Base-by-base conservation (phyloP, 352 stramenopile species). In the Phytophthora cryptogea region DNA sequence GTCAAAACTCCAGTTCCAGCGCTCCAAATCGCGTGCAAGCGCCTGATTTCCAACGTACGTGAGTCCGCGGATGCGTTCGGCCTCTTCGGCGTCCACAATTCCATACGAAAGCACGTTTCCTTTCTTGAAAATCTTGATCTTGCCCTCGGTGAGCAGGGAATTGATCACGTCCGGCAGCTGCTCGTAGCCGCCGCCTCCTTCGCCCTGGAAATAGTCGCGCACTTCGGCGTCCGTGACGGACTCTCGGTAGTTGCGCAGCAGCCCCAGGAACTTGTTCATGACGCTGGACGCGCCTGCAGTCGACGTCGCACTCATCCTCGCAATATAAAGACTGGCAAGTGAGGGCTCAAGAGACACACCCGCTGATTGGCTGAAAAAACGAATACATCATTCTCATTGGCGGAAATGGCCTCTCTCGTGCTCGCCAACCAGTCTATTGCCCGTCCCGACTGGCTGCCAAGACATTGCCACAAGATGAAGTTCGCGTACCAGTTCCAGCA, bases 401-500 rank as follows among this genome's bases (percentile, higher is more conserved):
- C 5, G 14, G 43, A 78, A 76, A 79, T 55, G 26, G 55, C 27
- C 46, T 40, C 17, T 35, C 30, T 58, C 27, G 16, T 69, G 63
- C 53, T 57, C 50, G 54, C 63, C 68, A 68, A 76, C 70, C 76
- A 82, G 62, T 83, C 65, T 40, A 60, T 54, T 66, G 35, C 39
- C 14, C n/a, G 41, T 17, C 35, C 8, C 41, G 16, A 37, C 44
- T 43, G 37, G 37, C 37, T 43, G 37, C n/a, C 14, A 43, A 43
- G 43, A 56, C 43, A 59, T 52, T 63, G 40, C 13, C 43, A 39
- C 9, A 43, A n/a, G 37, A 94, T 95, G 87, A 95, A 95, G 87
- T 95, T 95, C 60, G 81, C 83, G 11, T 95, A 95, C 72, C 81
- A 94, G 83, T 97, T 98, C 66, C 86, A 86, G 68, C 91, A 98